phyloP scores from a whole-genome alignment of 495 filamentous ascomycete genomes.

The Tuber magnatum region DNA sequence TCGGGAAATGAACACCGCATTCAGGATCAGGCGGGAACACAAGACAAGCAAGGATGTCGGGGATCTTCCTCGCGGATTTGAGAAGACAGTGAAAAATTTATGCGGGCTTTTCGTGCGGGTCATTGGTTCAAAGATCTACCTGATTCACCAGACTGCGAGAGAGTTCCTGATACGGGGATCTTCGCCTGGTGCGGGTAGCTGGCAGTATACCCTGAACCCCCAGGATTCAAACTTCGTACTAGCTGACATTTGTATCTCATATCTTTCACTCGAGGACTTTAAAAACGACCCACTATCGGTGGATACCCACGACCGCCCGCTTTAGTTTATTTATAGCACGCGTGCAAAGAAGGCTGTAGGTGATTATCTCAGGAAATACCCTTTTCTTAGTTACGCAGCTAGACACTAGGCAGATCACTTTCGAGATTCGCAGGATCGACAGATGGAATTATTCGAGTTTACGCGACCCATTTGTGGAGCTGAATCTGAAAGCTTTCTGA shows the following conservation, averaged over 20 bases:
- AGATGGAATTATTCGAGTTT: not conserved
- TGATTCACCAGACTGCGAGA: conserved; percentile 20
- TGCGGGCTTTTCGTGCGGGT: conserved; percentile 46
- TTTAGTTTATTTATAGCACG: too few species aligned
- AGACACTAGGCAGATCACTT: conserved; percentile 15
- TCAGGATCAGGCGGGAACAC: conserved; percentile 38
- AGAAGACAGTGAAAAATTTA: conserved; percentile 36
- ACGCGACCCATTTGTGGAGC: conserved; percentile 1
- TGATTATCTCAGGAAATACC: not conserved
- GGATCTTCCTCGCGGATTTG: too few species aligned
- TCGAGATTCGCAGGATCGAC: not conserved
- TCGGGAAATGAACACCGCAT: too few species aligned
- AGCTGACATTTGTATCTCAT: conserved; percentile 16
- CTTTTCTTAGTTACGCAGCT: conserved; percentile 23
- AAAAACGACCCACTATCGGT: conserved; percentile 11
- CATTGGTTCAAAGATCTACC: conserved; percentile 43
- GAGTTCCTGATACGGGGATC: conserved; percentile 12
- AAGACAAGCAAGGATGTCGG: conserved; percentile 37
- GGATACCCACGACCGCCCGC: not conserved
- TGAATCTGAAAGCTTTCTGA: conserved; percentile 8
- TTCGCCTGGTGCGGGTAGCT: not conserved
- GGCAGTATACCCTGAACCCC: conserved; percentile 10
- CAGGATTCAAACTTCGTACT: conserved; percentile 17
- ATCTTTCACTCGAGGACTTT: conserved; percentile 13
- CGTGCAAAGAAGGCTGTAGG: not conserved